Percentiles rank a stretch among this genome's conserved stretches.
Conservation (phyloP, 768 basidiomycete species). For the Lentinus brumalis region DNA sequence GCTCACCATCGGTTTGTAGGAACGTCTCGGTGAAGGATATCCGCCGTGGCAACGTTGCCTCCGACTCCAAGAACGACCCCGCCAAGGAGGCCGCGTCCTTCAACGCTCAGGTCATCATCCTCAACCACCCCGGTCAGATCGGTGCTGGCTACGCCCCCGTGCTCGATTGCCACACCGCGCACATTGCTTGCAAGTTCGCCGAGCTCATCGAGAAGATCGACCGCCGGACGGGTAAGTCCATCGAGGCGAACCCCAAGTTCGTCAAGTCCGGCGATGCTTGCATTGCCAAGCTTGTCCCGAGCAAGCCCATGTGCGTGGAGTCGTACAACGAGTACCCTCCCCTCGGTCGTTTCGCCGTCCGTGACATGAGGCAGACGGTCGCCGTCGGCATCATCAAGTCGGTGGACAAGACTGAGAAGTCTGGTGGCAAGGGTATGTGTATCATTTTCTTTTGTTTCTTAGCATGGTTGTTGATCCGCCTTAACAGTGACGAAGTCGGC, state of each 20-base stretch:
- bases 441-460: background rate
- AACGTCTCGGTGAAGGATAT: constrained; percentile 99
- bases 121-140: constrained; percentile 99
- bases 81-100: constrained; percentile 99
- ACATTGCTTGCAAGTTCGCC: constrained; percentile 99
- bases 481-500: constrained; percentile 86
- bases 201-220: constrained; percentile 99
- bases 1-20: constrained; percentile 44
- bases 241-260: constrained; percentile 90
- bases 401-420: constrained; percentile 93
- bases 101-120: constrained; percentile 99
- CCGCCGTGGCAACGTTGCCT: constrained; percentile 98
- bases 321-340: constrained; percentile 97
- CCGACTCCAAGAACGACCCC: constrained; percentile 99
- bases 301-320: constrained; percentile 96
- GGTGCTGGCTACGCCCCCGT: constrained; percentile 99
- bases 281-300: constrained; percentile 96
- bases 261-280: constrained; percentile 99
- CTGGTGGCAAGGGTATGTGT: constrained; percentile 77
- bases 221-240: constrained; percentile 93
- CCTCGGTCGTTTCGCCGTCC: constrained; percentile 98
- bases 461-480: constrained; percentile 7
- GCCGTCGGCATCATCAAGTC: constrained; percentile 99
- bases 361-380: constrained; percentile 99
- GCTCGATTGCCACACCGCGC: constrained; percentile 99